Evolutionary conservation across 164 flowering plant species (phyloP).

Genomic region (Liriodendron chinense): DNA sequence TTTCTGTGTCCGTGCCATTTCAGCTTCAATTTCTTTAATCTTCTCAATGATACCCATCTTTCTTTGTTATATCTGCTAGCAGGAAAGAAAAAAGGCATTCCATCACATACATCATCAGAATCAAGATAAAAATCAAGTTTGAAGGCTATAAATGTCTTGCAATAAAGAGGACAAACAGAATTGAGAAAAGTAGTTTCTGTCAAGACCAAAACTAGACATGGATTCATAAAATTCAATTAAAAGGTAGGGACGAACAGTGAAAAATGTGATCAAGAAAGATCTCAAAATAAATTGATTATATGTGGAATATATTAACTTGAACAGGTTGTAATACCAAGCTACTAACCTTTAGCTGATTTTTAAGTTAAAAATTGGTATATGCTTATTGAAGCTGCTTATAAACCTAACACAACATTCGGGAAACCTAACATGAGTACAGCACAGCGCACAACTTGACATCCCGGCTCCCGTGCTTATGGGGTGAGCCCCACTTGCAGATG

Average conservation of each 20-base stretch:
- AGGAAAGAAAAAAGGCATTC: not conserved
- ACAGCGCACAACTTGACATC: too few relatives aligned
- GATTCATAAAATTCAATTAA: not conserved
- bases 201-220: not conserved
- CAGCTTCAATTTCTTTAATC: conserved; percentile 98
- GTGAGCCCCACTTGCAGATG: too few relatives aligned
- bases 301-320: not conserved
- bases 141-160: not conserved
- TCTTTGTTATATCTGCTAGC: conserved; percentile 19
- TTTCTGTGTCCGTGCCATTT: conserved; percentile 99
- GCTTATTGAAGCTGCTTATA: too few relatives aligned
- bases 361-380: not conserved
- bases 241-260: not conserved
- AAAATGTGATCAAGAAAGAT: not conserved
- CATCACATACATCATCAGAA: not conserved
- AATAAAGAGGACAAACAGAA: not conserved
- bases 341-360: not conserved
- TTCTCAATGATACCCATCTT: conserved; percentile 94
- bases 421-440: too few relatives aligned
- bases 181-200: not conserved
- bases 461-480: too few relatives aligned
- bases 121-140: not conserved
- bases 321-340: not conserved
- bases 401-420: too few relatives aligned
- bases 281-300: not conserved